A percentile compares a stretch with the other conserved stretches of the same genome.
Conservation (phyloP, 1,139 yeast genomes). For the Citeromyces siamensis region DNA sequence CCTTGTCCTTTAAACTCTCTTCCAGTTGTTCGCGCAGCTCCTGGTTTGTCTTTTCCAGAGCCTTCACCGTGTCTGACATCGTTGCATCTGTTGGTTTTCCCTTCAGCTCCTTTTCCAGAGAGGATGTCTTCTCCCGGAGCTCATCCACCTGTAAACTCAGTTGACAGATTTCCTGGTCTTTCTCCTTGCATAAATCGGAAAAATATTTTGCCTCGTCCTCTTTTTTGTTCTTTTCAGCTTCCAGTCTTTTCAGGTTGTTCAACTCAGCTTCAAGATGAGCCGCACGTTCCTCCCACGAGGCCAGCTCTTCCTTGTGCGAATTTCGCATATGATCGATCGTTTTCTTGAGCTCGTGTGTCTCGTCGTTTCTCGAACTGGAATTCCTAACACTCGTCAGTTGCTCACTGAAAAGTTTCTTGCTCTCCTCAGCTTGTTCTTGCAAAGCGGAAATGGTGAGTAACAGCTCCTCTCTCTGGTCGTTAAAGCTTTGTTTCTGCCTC, state of each 20-base stretch:
- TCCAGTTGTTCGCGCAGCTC: slow-evolving; percentile 3
- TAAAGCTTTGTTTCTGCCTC: slow-evolving; percentile 33
- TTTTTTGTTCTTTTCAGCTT: slow-evolving; percentile 3
- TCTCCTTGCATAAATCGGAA: background rate
- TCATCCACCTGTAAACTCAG: background rate
- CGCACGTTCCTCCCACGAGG: background rate
- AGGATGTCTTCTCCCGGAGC: background rate
- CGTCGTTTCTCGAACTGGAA: slow-evolving; percentile 4
- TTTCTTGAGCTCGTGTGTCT: slow-evolving; percentile 15
- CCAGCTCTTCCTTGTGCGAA: background rate
- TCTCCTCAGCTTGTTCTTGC: slow-evolving; percentile 25
- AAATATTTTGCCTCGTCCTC: slow-evolving; percentile 1
- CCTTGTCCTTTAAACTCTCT: background rate
- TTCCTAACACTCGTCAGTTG: slow-evolving; percentile 9
- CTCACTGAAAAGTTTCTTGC: slow-evolving; percentile 17
- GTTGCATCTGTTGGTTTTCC: background rate
- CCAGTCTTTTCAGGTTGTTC: slow-evolving; percentile 4
- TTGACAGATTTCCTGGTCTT: background rate
- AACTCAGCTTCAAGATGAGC: background rate
- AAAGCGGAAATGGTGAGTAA: slow-evolving; percentile 42
- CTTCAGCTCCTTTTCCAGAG: background rate
- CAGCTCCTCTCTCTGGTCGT: slow-evolving; percentile 43
- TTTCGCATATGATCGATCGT: slow-evolving; percentile 15
- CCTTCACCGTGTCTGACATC: background rate
- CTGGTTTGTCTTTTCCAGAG: background rate